Evolutionary conservation across 2,329 filamentous ascomycete species (phyloP).

Genomic region (Sclerotinia trifoliorum): DNA sequence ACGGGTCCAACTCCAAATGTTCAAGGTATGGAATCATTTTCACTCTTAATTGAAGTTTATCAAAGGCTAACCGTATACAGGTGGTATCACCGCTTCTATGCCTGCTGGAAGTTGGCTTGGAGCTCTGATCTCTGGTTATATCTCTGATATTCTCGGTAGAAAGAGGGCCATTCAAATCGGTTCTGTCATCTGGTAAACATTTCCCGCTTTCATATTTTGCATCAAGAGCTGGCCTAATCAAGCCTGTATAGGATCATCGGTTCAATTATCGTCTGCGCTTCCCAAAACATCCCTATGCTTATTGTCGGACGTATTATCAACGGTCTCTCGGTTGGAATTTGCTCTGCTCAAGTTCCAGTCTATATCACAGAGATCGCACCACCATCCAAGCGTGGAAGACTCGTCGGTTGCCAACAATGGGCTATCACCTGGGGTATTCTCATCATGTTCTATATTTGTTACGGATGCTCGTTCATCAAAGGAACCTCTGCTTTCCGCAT

Average conservation of each 20-base stretch:
- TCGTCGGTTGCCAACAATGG: conserved; percentile 70
- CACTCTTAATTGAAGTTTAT: conserved; percentile 42
- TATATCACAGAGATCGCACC: conserved; percentile 67
- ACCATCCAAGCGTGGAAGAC: conserved; percentile 56
- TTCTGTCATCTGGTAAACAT: conserved; percentile 44
- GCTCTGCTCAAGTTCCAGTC: conserved; percentile 65
- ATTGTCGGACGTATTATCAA: conserved; percentile 59
- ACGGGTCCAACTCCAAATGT: conserved; percentile 49
- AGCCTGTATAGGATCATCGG: conserved; percentile 54
- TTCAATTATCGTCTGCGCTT: conserved; percentile 57
- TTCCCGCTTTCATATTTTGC: too few species aligned
- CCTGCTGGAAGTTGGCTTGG: conserved; percentile 68
- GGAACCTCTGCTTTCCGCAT: conserved; percentile 55
- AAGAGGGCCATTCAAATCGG: conserved; percentile 51
- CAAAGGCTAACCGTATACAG: conserved; percentile 50
- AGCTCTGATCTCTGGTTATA: conserved; percentile 56
- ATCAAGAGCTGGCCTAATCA: not conserved
- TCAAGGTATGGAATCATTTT: conserved; percentile 40
- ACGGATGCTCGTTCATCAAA: conserved; percentile 45
- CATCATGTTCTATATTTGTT: conserved; percentile 68
- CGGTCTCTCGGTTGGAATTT: conserved; percentile 60
- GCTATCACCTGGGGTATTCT: conserved; percentile 61
- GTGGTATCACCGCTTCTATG: conserved; percentile 69
- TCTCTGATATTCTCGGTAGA: conserved; percentile 56
- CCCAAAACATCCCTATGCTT: conserved; percentile 54